Base-by-base conservation (phyloP, 345 rosid species). In the Draba incana region DNA sequence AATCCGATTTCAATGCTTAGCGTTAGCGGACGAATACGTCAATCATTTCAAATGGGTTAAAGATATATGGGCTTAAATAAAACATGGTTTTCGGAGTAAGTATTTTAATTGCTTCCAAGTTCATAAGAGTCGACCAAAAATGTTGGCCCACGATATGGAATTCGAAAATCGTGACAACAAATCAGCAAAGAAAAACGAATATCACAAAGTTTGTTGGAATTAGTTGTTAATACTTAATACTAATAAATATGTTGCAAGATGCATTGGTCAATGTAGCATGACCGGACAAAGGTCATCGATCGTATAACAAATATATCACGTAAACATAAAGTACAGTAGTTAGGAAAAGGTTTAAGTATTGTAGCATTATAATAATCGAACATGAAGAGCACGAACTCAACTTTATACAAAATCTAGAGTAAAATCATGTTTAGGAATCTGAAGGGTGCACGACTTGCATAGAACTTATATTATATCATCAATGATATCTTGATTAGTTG, bases 331-430 rank as follows among this genome's bases (percentile, higher is more conserved):
- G 46, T 7, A 53, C 54, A 62, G 6, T 46, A 16, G 41, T 27
- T 35, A 6, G 16, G 0, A 2, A 31, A 52, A 49, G 4, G 3
- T 51, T 20, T 13, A 37, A 52, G 8, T 5, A 43, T 7, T 1
- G 6, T 24, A 47, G 9, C 8, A 65, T 27, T 10, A 27, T 2
- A 28, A 31, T 11, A 57, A n/a, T 28, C 30, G 33, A 28, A 72
- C 66, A 65, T 73, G 66, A 42, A 58, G 37, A 73, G 61, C 66
- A 73, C 41, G 54, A 57, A 65, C 45, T 48, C 0, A 42, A 11
- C 20, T 58, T n/a, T 14, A 35, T 11, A 16, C 53, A 46, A 49
- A 42, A 57, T 31, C 38, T 57, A 47, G 23, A 28, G 65, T 39
- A 31, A 20, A 48, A 49, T 65, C 52, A 33, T 33, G 60, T 49